A percentile compares a stretch with the other conserved stretches of the same genome.
Evolutionary conservation across 495 filamentous ascomycete genomes (phyloP).

Genomic region (Lophium mytilinum): DNA sequence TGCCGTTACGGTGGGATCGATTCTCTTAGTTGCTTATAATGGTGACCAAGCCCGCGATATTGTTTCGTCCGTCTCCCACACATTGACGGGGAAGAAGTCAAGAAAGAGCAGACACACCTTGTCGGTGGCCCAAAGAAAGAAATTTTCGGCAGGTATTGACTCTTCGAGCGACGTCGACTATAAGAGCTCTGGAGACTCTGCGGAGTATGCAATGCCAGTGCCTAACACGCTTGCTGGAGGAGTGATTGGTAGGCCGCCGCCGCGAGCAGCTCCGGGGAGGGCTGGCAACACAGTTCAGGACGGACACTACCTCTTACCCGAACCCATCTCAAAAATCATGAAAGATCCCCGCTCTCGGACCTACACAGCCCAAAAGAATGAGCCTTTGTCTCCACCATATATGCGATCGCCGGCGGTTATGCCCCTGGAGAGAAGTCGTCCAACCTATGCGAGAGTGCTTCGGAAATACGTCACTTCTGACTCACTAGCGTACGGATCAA

Average conservation of each 20-base stretch:
- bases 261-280: not conserved
- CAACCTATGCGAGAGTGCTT: not conserved
- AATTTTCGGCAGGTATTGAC: not conserved
- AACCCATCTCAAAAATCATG: not conserved
- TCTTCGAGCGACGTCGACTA: conserved; percentile 2
- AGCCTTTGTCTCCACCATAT: not conserved
- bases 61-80: not conserved
- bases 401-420: not conserved
- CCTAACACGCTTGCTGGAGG: not conserved
- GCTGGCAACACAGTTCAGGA: not conserved
- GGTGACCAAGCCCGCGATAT: conserved; percentile 9
- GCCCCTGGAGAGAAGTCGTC: not conserved
- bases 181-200: conserved; percentile 6
- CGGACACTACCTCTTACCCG: not conserved
- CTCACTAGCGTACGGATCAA: not conserved
- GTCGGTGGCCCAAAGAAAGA: not conserved
- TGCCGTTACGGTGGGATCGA: conserved; percentile 7
- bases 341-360: not conserved
- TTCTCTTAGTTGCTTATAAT: conserved; percentile 21
- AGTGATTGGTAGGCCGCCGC: not conserved
- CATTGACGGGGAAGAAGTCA: not conserved
- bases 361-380: not conserved
- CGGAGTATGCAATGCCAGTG: conserved; percentile 8
- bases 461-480: not conserved
- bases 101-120: not conserved